Evolutionary conservation across 495 filamentous ascomycete species (phyloP), one percentile per base, ranked within the genome.

Genomic region (Penicillium pulvis): DNA sequence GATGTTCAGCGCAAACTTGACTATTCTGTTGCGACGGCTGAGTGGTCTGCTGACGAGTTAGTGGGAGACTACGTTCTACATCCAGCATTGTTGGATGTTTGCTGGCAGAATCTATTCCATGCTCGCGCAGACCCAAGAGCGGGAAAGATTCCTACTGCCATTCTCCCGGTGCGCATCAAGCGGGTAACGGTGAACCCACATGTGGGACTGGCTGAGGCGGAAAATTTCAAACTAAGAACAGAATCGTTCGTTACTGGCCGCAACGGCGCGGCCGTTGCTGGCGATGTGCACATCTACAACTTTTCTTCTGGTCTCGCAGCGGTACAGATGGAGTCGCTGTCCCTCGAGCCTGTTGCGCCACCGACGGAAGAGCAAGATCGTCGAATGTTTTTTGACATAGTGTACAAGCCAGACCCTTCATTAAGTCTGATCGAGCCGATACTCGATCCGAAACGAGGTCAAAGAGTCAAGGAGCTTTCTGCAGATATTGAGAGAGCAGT

Each of bases 351-450:
- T 26, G 8, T 57, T 20, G 45, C 55, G 2, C 30, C 30, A 2
- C 24, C 55, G 5, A 51, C 47, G 6, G 47, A 23, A 9, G n/a
- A 19, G 6, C 23, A 57, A 6, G 55, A 57, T 26, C 33, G 33
- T 9, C 4, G 2, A 2, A 12, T 51, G 17, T 57, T 57, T 39
- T 23, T 24, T 12, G 17, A 26, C 20, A 24, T 30, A 8, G 23
- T 24, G 7, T 48, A 30, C 12, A n/a, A n/a, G n/a, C n/a, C n/a
- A n/a, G n/a, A n/a, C n/a, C n/a, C n/a, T n/a, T n/a, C n/a, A n/a
- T n/a, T n/a, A n/a, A n/a, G n/a, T n/a, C n/a, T n/a, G n/a, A n/a
- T n/a, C n/a, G n/a, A n/a, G n/a, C 30, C 30, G 30, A 33, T 33
- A 5, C 5, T 9, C 9, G 30, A 5, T 33, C 30, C 30, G 4